Evolutionary conservation across 1,284 basidiomycete genomes (phyloP).

Genomic region (Pseudozyma pruni): DNA sequence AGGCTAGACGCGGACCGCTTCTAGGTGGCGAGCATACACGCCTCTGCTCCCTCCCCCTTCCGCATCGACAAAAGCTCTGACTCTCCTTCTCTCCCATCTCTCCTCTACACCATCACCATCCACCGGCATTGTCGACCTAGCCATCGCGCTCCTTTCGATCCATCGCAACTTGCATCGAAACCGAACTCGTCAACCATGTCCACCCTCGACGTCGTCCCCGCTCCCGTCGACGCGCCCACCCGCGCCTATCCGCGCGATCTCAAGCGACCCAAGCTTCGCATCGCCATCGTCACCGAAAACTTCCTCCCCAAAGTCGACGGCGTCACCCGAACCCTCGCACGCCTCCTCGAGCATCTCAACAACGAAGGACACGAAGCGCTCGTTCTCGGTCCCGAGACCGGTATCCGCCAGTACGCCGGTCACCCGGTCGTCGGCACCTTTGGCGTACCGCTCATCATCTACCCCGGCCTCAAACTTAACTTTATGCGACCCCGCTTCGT

Average conservation of each 20-base stretch:
- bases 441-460: constrained; percentile 73
- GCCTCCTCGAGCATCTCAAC: constrained; percentile 73
- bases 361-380: constrained; percentile 73
- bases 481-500: constrained; percentile 73
- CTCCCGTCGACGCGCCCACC: too few species aligned
- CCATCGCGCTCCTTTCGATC: neutral
- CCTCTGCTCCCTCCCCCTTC: too few species aligned
- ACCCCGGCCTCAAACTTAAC: constrained; percentile 73
- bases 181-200: too few species aligned
- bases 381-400: constrained; percentile 72
- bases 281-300: constrained; percentile 71
- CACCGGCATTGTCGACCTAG: too few species aligned
- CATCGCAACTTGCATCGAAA: too few species aligned
- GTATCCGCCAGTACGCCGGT: constrained; percentile 71
- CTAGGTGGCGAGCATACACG: too few species aligned
- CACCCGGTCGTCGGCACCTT: constrained; percentile 73
- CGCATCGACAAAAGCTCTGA: too few species aligned
- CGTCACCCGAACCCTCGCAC: constrained; percentile 72
- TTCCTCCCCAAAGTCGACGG: constrained; percentile 74
- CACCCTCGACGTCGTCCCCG: too few species aligned
- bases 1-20: too few species aligned
- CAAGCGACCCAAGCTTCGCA: constrained; percentile 65
- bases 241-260: constrained; percentile 45
- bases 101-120: neutral
- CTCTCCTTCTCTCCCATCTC: neutral